Evolutionary conservation across 164 flowering plant species (phyloP).

Genomic region (Umbellularia californica): DNA sequence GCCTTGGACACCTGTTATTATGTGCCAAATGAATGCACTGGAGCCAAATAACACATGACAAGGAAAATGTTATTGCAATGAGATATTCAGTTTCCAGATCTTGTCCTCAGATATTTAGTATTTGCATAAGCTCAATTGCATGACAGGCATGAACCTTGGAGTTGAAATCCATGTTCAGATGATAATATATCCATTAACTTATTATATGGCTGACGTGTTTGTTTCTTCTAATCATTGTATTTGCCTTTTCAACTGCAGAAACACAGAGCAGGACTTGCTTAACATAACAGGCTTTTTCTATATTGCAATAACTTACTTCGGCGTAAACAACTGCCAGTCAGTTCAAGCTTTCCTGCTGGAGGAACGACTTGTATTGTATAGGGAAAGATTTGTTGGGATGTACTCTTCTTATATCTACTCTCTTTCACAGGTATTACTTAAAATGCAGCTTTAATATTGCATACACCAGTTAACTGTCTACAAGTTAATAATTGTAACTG

Average conservation of each 20-base stretch:
- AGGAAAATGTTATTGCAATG: background rate
- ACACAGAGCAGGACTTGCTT: slow-evolving; percentile 37
- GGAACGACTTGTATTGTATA: slow-evolving; percentile 36
- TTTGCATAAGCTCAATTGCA: background rate
- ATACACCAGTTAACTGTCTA: background rate
- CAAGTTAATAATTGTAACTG: background rate
- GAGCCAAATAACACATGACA: background rate
- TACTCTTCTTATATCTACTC: slow-evolving; percentile 40
- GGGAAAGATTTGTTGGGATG: slow-evolving; percentile 50
- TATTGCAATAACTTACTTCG: slow-evolving; percentile 24
- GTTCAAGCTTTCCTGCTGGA: slow-evolving; percentile 32
- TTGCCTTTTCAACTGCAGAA: slow-evolving; percentile 15
- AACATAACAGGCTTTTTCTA: slow-evolving; percentile 40
- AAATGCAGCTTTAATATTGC: background rate
- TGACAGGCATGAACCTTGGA: background rate
- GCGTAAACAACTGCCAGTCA: slow-evolving; percentile 34
- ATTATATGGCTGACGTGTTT: background rate
- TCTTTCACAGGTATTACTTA: slow-evolving; percentile 34
- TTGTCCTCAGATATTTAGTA: background rate
- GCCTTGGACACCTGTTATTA: background rate
- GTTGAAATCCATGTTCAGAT: background rate
- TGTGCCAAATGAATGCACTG: background rate
- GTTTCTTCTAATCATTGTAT: background rate
- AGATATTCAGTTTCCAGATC: background rate
- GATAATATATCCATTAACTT: background rate